Percentiles rank a stretch among this genome's conserved stretches.
Conservation (phyloP, 2,329 filamentous ascomycete genomes). For the Dothideomycetidae sp. region DNA sequence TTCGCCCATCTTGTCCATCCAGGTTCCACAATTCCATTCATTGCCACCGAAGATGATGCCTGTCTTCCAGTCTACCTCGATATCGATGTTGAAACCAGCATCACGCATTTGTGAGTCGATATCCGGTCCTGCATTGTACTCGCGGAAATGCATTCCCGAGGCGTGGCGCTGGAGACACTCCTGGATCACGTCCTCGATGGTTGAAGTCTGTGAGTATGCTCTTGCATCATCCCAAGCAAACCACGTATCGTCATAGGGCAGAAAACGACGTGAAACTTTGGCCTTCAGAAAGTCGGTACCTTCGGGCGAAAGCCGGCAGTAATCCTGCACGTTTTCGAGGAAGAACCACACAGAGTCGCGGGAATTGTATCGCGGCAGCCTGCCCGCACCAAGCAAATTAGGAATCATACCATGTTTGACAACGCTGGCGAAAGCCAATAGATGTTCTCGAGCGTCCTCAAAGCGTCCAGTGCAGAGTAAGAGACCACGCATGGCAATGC, state of each 20-base stretch:
- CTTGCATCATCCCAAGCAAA: slow-evolving; percentile 68
- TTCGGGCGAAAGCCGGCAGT: slow-evolving; percentile 64
- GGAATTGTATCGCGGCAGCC: slow-evolving; percentile 82
- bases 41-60: slow-evolving; percentile 91
- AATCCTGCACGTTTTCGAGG: slow-evolving; percentile 90
- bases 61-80: slow-evolving; percentile 79
- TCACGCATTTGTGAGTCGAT: slow-evolving; percentile 89
- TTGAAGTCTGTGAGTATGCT: slow-evolving; percentile 73
- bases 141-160: slow-evolving; percentile 75
- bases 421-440: slow-evolving; percentile 85
- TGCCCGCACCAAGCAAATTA: slow-evolving; percentile 77
- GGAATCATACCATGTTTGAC: slow-evolving; percentile 98
- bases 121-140: slow-evolving; percentile 79
- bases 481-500: slow-evolving; percentile 88
- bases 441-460: slow-evolving; percentile 81
- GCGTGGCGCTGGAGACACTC: slow-evolving; percentile 89
- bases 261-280: slow-evolving; percentile 67
- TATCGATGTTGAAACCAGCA: slow-evolving; percentile 82
- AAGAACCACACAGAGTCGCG: slow-evolving; percentile 98
- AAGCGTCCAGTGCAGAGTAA: slow-evolving; percentile 81
- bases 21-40: slow-evolving; percentile 89
- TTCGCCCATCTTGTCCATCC: slow-evolving; percentile 99
- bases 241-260: slow-evolving; percentile 93
- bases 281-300: slow-evolving; percentile 61
- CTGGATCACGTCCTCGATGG: slow-evolving; percentile 78